Base-by-base conservation (phyloP, 2,329 filamentous ascomycete genomes). In the Clarireedia homoeocarpa region DNA sequence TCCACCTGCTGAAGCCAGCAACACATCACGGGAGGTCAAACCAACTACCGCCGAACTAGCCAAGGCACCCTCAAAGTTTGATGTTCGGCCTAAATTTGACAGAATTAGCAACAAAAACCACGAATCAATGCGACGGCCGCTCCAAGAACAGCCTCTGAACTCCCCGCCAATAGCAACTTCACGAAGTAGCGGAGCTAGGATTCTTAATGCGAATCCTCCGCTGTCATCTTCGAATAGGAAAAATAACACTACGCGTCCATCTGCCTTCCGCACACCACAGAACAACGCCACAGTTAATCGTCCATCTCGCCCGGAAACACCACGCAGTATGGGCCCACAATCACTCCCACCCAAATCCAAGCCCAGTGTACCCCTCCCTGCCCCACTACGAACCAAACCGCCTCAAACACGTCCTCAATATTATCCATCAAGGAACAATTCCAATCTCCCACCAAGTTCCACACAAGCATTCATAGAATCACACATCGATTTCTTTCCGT, bases 401-500 rank as follows among this genome's bases (percentile, higher is more conserved):
- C 7, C 15, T 10, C 15, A 26, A 48, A 5, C 12, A 27, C 27
- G 17, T 20, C 15, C 39, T 20, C 15, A 20, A 46, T 20, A 53
- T 9, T 27, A 20, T 17, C 44, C 48, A 39, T 14, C 3, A 48
- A 38, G 20, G 36, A 52, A 36, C 39, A 12, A 30, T 47, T 39
- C 10, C n/a, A 51, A 44, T 34, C 47, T 61, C 1, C 68, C 62
- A 17, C 72, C 72, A 6, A 67, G 69, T 27, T 78, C 76, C 60
- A 82, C 79, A 0, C 80, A 82, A 58, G 70, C 74, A 7, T 80
- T 82, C n/a, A 68, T 82, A 7, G 67, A 73, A 30, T 63, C 66
- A 42, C 72, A 79, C 57, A 63, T 78, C 6, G 78, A 81, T 53
- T 75, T 82, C 58, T 78, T 82, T 46, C 79, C 79, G 0, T 77